Conservation (phyloP, 2,329 filamentous ascomycete species). For the Paraconiothyrium sp. region DNA sequence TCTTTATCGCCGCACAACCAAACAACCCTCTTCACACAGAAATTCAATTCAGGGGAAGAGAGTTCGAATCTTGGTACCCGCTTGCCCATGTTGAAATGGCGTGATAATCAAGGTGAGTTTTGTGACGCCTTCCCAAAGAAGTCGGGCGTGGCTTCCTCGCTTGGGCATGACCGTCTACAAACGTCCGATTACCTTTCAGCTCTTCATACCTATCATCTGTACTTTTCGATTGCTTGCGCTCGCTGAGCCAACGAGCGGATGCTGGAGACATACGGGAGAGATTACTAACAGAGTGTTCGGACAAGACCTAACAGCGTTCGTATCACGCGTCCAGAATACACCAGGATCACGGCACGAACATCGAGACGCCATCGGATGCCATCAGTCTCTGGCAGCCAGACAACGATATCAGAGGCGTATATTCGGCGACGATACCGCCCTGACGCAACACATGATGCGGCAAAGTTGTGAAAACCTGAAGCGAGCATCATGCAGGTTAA, state of each 20-base stretch:
- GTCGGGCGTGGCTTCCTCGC: not conserved
- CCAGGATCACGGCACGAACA: not conserved
- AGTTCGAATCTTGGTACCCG: not conserved
- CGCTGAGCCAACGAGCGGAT: not conserved
- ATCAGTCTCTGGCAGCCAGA: conserved; percentile 11
- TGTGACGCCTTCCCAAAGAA: not conserved
- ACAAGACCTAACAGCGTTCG: not conserved
- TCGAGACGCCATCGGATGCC: conserved; percentile 2
- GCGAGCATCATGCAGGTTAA: conserved; percentile 15
- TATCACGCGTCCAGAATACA: not conserved
- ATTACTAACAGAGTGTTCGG: not conserved
- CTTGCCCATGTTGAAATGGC: not conserved
- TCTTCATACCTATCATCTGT: not conserved
- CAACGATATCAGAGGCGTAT: not conserved
- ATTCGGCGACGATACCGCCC: conserved; percentile 16
- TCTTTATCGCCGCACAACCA: not conserved
- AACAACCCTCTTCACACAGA: not conserved
- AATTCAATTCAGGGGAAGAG: not conserved
- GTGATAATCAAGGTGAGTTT: not conserved
- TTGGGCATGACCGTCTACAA: not conserved
- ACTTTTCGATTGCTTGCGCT: not conserved
- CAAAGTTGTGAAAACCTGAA: conserved; percentile 5
- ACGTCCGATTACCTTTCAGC: not conserved
- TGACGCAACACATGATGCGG: conserved; percentile 15
- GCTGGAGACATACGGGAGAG: not conserved